phyloP scores from a whole-genome alignment of 352 stramenopile species.

The Pythium dissimile region DNA sequence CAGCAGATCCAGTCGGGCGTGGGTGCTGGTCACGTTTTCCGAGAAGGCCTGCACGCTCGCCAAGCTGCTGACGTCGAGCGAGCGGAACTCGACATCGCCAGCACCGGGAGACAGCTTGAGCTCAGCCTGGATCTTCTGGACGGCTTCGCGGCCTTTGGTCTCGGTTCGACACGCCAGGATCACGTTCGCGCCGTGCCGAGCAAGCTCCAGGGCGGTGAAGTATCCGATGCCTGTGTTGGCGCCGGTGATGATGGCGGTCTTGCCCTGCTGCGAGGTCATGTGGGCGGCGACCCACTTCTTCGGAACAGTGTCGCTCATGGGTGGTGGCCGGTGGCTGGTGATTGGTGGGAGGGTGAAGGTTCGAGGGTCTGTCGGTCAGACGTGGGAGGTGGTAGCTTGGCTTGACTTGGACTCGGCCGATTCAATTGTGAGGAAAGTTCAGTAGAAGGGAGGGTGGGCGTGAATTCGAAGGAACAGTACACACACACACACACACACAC shows the following conservation, averaged over 20 bases:
- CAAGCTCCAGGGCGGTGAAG: slow-evolving; percentile 49
- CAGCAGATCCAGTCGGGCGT: slow-evolving; percentile 20
- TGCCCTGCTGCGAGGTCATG: slow-evolving; percentile 20
- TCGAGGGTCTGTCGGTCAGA: no score
- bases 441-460: no score
- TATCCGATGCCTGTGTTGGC: slow-evolving; percentile 80
- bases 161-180: slow-evolving; percentile 47
- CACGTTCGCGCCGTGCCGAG: slow-evolving; percentile 45
- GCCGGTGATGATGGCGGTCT: slow-evolving; percentile 76
- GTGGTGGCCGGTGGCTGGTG: background rate
- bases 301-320: no score
- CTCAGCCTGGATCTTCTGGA: slow-evolving; percentile 20
- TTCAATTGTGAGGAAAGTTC: no score
- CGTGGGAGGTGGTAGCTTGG: no score
- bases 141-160: slow-evolving; percentile 28
- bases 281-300: slow-evolving; percentile 1
- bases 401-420: no score
- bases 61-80: slow-evolving; percentile 22
- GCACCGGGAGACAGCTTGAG: slow-evolving; percentile 27
- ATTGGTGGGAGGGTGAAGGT: background rate
- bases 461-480: no score
- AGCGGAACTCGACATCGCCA: slow-evolving; percentile 11
- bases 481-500: no score
- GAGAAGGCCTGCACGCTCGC: slow-evolving; percentile 18
- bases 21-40: slow-evolving; percentile 7